A percentile compares a stretch with the other conserved stretches of the same genome.
phyloP scores from a whole-genome alignment of 2,329 filamentous ascomycete species.

The Sporothrix brunneoviolacea region DNA sequence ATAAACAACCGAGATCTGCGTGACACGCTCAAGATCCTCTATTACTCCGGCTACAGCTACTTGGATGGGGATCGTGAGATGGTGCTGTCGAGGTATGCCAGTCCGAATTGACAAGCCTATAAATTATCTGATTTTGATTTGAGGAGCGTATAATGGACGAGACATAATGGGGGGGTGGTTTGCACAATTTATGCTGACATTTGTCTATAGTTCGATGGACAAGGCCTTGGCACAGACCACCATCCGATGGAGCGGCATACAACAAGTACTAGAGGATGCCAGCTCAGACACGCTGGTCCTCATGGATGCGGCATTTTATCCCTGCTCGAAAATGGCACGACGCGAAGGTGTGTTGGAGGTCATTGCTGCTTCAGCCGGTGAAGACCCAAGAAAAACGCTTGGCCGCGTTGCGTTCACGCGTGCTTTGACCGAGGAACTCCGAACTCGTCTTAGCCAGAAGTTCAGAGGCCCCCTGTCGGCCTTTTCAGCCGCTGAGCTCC shows the following conservation, averaged over 20 bases:
- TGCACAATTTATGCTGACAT: not conserved
- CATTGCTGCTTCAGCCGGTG: conserved; percentile 48
- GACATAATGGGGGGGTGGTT: too few relatives aligned
- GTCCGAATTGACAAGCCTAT: not conserved
- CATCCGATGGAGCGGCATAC: conserved; percentile 50
- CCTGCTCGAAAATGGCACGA: conserved; percentile 45
- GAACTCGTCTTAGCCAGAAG: conserved; percentile 39
- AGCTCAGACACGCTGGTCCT: conserved; percentile 49
- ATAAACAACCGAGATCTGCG: conserved; percentile 47
- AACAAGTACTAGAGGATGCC: conserved; percentile 50
- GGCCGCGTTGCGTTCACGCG: conserved; percentile 48
- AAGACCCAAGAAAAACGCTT: conserved; percentile 42
- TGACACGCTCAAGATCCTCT: conserved; percentile 52
- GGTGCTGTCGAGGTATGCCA: conserved; percentile 47
- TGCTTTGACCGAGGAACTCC: conserved; percentile 43
- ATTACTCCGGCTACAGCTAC: conserved; percentile 50
- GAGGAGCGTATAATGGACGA: too few relatives aligned
- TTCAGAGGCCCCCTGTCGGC: conserved; percentile 39
- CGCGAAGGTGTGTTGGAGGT: conserved; percentile 50
- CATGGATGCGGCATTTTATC: conserved; percentile 54
- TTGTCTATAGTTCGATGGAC: conserved; percentile 38
- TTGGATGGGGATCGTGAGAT: conserved; percentile 50
- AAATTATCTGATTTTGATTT: not conserved
- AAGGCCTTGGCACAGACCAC: conserved; percentile 34
- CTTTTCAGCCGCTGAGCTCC: conserved; percentile 39